Evolutionary conservation across 768 basidiomycete genomes (phyloP), one percentile per base, ranked within the genome.

Genomic region (Dioszegia crocea): DNA sequence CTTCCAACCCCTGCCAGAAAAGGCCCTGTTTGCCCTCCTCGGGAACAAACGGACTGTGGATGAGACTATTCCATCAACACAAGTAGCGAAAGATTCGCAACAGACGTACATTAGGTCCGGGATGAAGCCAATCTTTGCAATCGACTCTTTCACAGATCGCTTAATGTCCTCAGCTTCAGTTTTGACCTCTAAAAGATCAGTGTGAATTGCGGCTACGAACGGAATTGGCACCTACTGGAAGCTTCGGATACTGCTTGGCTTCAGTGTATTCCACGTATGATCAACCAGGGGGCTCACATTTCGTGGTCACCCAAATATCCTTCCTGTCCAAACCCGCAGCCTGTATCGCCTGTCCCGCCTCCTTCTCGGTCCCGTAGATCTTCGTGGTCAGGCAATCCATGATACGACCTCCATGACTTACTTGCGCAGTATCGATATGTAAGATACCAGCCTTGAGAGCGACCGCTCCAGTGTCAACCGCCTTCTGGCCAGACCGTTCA

Each of bases 1-100:
- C 49, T 53, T 67, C 66, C 17, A 67, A 48, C 29, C 40, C 19
- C 5, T 23, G 23, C 71, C 55, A 75, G 52, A 60, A 61, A 3
- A 58, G 63, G 2, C 51, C 71, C 10, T 75, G 60, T 59, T 70
- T 63, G 41, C 73, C 73, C 16, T 63, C 48, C 21, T 74, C 76
- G 52, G 66, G 58, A 2, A 73, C 64, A 56, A 67, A 68, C 10
- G 71, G 74, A 47, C 67, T 68, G 66, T 77, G 76, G 21, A 77
- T 60, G 27, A 77, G 68, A 29, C 49, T 51, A 21, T n/a, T n/a
- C n/a, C n/a, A n/a, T n/a, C n/a, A n/a, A n/a, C n/a, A 31, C 41
- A 21, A 43, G 10, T 11, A 49, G 27, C 29, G 47, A 21, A 36
- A 5, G 26, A 14, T 4, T 46, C 5, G 4, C 26, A 21, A 24